Evolutionary conservation across 2,329 filamentous ascomycete species (phyloP), one percentile per base, ranked within the genome.

Genomic region (Fonsecaea erecta): DNA sequence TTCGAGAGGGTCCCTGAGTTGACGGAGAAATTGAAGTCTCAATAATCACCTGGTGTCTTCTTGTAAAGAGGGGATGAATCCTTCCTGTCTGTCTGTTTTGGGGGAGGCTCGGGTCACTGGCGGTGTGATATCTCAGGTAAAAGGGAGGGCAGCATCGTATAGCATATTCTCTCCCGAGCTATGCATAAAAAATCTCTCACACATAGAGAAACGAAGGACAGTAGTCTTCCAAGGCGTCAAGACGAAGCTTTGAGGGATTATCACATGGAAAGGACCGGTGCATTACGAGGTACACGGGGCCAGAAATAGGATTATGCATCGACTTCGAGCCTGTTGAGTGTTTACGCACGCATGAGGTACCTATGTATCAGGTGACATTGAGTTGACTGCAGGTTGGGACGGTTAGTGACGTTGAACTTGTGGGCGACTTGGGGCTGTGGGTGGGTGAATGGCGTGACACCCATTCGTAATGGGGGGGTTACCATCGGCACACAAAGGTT

Each of bases 1-100:
- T 98, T 98, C 76, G 92, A 97, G 64, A 93, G 92, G 82, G 92
- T 97, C 51, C 95, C 95, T 1, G 93, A 98, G 83, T 82, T 99
- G 78, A 98, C 93, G 1, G 91, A 97, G 82, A 98, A 98, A 86
- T 77, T 99, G 70, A 95, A 94, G 82, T 35, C 55, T 12, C 55
- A 58, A 32, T 58, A 16, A 58, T 51, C n/a, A 24, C 14, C 18
- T 26, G 18, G 3, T 48, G 14, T 48, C 8, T 11, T 48, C 43
- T n/a, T n/a, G n/a, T n/a, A n/a, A n/a, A n/a, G 12, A 48, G 43
- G 40, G 5, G n/a, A 48, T 21, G 43, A 9, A 18, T 18, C 4
- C 5, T 18, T 43, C 37, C n/a, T 18, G n/a, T 18, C 7, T 7
- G n/a, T 11, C 16, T 18, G 6, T 40, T 40, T 14, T 14, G 14